Evolutionary conservation across 768 basidiomycete species (phyloP), one percentile per base, ranked within the genome.

Genomic region (Boletus rubropictus): DNA sequence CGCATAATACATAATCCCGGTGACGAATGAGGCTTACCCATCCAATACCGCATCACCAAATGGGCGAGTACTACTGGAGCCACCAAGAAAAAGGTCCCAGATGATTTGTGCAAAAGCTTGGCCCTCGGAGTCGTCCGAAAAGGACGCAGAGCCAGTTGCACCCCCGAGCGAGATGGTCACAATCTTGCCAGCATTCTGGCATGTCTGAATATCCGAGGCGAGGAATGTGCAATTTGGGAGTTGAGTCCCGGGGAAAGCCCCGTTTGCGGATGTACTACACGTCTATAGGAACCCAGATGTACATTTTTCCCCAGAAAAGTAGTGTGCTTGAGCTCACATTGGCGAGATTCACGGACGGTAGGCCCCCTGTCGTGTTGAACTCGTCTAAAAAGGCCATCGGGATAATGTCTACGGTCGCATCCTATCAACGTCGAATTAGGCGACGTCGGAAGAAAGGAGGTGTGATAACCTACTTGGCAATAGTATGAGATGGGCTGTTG

Each of bases 41-140:
- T 88, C 86, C 12, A 89, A 72, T 43, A 86, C 73, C 7, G 84
- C 87, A 46, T 47, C 60, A 31, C 86, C 87, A 56, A 89, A 89
- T 0, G 86, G 87, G 46, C 86, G 76, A 3, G 78, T 84, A 21
- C 59, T 63, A 47, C 77, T 80, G 3, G 72, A 68, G 12, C 84
- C 84, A 22, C 84, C 86, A 17, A 89, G 69, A 64, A 87, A 86
- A 41, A 85, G 48, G 36, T 67, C 47, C 86, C 86, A 89, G 38
- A 89, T 79, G 0, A 75, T 80, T 32, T 81, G 73, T 0, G 80
- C 85, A 61, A 84, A 88, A 1, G 69, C 59, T 18, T 65, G 59
- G 2, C 81, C 86, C 54, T 86, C 75, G 2, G 69, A 64, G 45
- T 80, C 82, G 32, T 76, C 72, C 32, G 70, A 57, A 59, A 87